Percentiles rank a stretch among this genome's conserved stretches.
These are phyloP conservation scores for Arthrobotrys pseudoclavata DNA, from an alignment of 2,329 filamentous ascomycete species.

Conservation along the genomic window DNA sequence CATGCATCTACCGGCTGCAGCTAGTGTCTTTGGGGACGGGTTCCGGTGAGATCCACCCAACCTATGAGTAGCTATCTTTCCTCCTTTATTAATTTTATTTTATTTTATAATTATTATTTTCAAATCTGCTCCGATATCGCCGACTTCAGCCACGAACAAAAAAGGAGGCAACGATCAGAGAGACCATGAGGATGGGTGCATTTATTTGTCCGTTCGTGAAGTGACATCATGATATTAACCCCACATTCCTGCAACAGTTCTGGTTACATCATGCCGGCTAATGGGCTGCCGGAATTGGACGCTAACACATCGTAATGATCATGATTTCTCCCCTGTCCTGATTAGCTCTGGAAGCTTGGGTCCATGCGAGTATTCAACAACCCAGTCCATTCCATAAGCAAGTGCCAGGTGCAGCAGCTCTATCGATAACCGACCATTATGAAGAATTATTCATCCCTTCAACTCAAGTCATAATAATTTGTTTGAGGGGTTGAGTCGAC, in stretches of 20 bases:
- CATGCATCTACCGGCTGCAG: conserved; percentile 59
- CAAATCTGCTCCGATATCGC: conserved; percentile 13
- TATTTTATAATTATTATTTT: neutral
- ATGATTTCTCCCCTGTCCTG: conserved; percentile 2
- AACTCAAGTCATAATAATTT: neutral
- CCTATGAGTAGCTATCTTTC: neutral
- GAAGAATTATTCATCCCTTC: conserved; percentile 6
- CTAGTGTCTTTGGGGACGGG: conserved; percentile 57
- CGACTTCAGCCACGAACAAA: neutral
- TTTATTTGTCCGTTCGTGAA: conserved; percentile 42
- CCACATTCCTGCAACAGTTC: conserved; percentile 29
- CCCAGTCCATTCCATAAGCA: conserved; percentile 23
- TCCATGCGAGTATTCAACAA: conserved; percentile 3
- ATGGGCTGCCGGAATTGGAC: conserved; percentile 35
- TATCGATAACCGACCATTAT: conserved; percentile 36
- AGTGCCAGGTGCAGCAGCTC: conserved; percentile 7
- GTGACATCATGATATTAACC: conserved; percentile 50
- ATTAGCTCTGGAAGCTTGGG: conserved; percentile 29
- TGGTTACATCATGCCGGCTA: conserved; percentile 58
- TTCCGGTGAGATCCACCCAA: conserved; percentile 39
- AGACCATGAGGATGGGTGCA: conserved; percentile 3
- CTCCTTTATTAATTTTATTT: neutral
- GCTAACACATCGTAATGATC: neutral
- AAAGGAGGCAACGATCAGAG: conserved; percentile 17
- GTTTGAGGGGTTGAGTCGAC: neutral